Base-by-base conservation (phyloP, 139 green algal species). In the Raphidocelis subcapitata region DNA sequence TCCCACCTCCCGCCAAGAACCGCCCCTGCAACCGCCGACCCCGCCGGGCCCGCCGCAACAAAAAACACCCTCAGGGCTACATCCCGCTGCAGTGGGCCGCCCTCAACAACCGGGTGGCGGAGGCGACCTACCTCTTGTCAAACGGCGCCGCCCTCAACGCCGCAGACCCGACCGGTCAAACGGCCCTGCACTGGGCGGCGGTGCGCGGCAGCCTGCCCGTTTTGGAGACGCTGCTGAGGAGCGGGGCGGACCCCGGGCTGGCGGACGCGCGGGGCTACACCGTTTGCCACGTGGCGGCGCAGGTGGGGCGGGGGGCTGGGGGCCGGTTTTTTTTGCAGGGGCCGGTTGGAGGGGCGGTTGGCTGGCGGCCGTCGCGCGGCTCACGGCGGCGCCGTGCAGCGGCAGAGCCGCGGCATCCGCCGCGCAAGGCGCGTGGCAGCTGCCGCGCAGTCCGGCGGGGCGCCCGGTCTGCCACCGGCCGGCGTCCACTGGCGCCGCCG, bases 31-130 rank as follows among this genome's bases (percentile, higher is more conserved):
- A n/a, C n/a, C n/a, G n/a, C n/a, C n/a, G n/a, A n/a, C n/a, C n/a
- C n/a, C n/a, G n/a, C n/a, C n/a, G n/a, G n/a, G n/a, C n/a, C n/a
- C n/a, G n/a, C n/a, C n/a, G n/a, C n/a, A n/a, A n/a, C n/a, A n/a
- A n/a, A n/a, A n/a, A n/a, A n/a, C n/a, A n/a, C n/a, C n/a, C n/a
- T 8, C 61, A 80, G 65, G 82, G 85, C 28, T 86, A 84, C 68
- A 81, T 69, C 71, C 75, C 81, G 2, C 73, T 95, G 33, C 91
- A 98, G 67, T 98, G 94, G 94, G 94, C 93, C 1, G 91, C 94
- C 5, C 81, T 98, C 21, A 98, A 98, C 88, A 97, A 97, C 70
- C 84, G 90, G 8, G 84, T 94, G 8, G 81, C 78, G 1, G 82
- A 92, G 16, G 76, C 86, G 12, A 88, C 67, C 3, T 93, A 87